Evolutionary conservation across 768 basidiomycete species (phyloP).

Genomic region (Suillus fuscotomentosus): DNA sequence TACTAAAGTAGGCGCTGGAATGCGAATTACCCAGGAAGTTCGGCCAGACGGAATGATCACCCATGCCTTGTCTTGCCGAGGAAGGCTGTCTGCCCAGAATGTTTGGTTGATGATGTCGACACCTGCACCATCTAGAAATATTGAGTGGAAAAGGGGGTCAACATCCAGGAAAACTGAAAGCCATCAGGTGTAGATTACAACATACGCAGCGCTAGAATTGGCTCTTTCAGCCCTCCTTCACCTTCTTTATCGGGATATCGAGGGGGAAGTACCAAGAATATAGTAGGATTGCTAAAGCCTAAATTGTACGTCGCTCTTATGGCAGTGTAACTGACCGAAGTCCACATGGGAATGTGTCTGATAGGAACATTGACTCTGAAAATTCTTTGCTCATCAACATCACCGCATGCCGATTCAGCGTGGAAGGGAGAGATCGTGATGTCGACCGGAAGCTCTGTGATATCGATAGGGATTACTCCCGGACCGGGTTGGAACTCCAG

Average conservation of each 20-base stretch:
- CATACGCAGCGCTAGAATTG: conserved; percentile 66
- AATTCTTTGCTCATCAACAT: conserved; percentile 8
- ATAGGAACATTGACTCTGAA: conserved; percentile 44
- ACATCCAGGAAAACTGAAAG: background rate
- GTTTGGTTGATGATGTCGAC: conserved; percentile 58
- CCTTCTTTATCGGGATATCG: conserved; percentile 24
- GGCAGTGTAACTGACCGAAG: conserved; percentile 28
- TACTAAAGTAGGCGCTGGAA: background rate
- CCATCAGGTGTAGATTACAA: conserved; percentile 7
- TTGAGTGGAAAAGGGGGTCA: conserved; percentile 6
- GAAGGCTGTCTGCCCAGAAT: conserved; percentile 67
- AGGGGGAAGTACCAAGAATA: conserved; percentile 62
- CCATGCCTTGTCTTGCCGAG: conserved; percentile 65
- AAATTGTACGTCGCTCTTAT: conserved; percentile 63
- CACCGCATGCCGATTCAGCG: background rate
- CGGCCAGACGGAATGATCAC: conserved; percentile 78
- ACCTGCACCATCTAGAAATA: conserved; percentile 75
- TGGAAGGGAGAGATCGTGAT: conserved; percentile 24
- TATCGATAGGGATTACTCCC: conserved; percentile 30
- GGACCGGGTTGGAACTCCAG: conserved; percentile 37
- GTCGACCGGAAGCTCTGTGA: conserved; percentile 39
- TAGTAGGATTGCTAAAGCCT: conserved; percentile 50
- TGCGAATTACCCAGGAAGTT: conserved; percentile 67
- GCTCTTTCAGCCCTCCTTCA: conserved; percentile 33
- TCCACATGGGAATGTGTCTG: conserved; percentile 45